Evolutionary conservation across 2,329 filamentous ascomycete species (phyloP), one percentile per base, ranked within the genome.

Genomic region (Penicillium sp.): DNA sequence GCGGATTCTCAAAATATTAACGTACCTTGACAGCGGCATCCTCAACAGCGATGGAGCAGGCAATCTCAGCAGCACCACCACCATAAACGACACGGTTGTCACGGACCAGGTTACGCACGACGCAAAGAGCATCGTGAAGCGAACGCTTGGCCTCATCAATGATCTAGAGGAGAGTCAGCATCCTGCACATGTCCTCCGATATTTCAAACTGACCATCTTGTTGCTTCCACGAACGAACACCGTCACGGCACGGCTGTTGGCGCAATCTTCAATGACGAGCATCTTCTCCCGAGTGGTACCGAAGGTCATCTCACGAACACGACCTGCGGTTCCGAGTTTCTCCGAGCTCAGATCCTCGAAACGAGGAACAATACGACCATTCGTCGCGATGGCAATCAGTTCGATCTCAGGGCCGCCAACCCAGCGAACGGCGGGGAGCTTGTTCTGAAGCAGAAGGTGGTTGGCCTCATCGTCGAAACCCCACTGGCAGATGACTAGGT

Each of bases 391-490:
- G 57, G 93, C 93, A 67, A 98, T 97, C 58, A 98, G 76, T 73
- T 98, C 93, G 61, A 98, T 97, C 73, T 98, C 94, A 2, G 93
- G 93, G 8, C 93, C 93, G 60, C 93, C 93, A 38, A 98, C 93
- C 93, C 93, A 98, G 72, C 93, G 81, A 52, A 98, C 93, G 33
- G 93, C 94, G 9, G 93, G 94, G 8, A 98, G 81, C 65, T 93
- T 79, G 77, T 97, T 97, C 75, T 96, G 94, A 54, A 98, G 83
- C 32, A 98, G 80, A 53, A 98, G 75, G 72, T 98, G 93, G 76
- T 98, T 98, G 56, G 93, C 93, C 75, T 98, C 93, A 66, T 98
- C 93, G 67, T 98, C 93, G 67, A 98, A 98, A 59, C 93, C 93
- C 93, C 94, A 98, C 70, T 98, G 94, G 74, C 93, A 98, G 66